Base-by-base conservation (phyloP, 306 rosid genomes). In the Comarum palustre region DNA sequence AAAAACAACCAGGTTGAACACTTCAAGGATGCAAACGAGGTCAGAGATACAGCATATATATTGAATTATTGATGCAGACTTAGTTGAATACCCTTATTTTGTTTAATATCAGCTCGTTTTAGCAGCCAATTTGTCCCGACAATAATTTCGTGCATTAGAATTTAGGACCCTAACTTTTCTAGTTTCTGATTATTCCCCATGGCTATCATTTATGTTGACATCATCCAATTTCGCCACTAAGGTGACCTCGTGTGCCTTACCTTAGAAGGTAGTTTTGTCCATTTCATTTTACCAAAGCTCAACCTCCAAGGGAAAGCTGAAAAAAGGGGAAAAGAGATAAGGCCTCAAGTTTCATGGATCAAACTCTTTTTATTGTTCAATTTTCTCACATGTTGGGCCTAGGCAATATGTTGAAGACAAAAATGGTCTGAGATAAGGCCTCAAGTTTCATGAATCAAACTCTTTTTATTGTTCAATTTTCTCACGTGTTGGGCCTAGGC, bases 21-120 rank as follows among this genome's bases (percentile, higher is more conserved):
- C 76, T 91, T 83, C 83, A 94, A 94, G 87, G 99, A 94, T 87
- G 99, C 99, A 65, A 94, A 94, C 81, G 97, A 94, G 96, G 99
- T 90, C 45, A 55, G 85, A 25, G 8, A 38, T 19, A 67, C n/a
- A n/a, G 65, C 34, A 1, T 11, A 41, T 42, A n/a, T 59, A 39
- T 13, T 32, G 32, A 54, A 16, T 31, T 59, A 39, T 17, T 22
- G 22, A 42, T 25, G 5, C 38, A 58, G 58, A 54, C 66, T 27
- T 67, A 41, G 32, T 47, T 55, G 8, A 10, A 64, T 6, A 42
- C 20, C 41, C 5, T 36, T 36, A 6, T 66, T 5, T 60, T 60
- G 20, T 52, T 34, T 36, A 36, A 2, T 38, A 38, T 54, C 38
- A 2, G 54, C 65, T 54, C 1, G 6, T 38, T 13, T 17, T 58